Evolutionary conservation across 139 green algal species (phyloP), one percentile per base, ranked within the genome.

Genomic region (Gonium pectorale): DNA sequence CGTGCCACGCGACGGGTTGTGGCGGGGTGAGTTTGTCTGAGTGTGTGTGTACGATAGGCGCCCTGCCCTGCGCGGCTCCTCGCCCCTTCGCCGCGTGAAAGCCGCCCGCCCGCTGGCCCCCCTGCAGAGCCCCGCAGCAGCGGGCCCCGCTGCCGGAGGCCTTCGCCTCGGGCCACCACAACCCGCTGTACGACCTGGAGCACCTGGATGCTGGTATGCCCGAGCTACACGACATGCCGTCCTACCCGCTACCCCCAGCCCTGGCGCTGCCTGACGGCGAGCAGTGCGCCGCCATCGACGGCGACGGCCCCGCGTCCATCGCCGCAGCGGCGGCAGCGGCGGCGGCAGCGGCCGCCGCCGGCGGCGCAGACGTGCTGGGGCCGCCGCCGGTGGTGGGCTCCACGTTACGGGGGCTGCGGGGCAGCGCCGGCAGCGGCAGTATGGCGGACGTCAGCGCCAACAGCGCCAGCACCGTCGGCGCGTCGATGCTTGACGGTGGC

Each of bases 181-280:
- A 80, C 60, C 72, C 72, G 3, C 54, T 80, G 51, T 80, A 68
- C 73, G 73, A 69, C 54, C 24, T 52, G 38, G 54, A 81, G 51
- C 73, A 81, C 22, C 37, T 29, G 54, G 56, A 67, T 22, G 72
- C 46, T 0, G 44, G 33, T 15, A 64, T 78, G 46, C 9, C 38
- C 29, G 29, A 62, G 21, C 44, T 79, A 29, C n/a, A n/a, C n/a
- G n/a, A n/a, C n/a, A n/a, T n/a, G n/a, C n/a, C n/a, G n/a, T n/a
- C n/a, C n/a, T n/a, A n/a, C n/a, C n/a, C n/a, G n/a, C n/a, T n/a
- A n/a, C n/a, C n/a, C n/a, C n/a, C n/a, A n/a, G n/a, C n/a, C n/a
- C n/a, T n/a, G n/a, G n/a, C n/a, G n/a, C n/a, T n/a, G n/a, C n/a
- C n/a, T n/a, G n/a, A n/a, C n/a, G n/a, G n/a, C n/a, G n/a, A n/a